Conservation (phyloP, 179 eudicot genomes). For the Beta corolliflora region DNA sequence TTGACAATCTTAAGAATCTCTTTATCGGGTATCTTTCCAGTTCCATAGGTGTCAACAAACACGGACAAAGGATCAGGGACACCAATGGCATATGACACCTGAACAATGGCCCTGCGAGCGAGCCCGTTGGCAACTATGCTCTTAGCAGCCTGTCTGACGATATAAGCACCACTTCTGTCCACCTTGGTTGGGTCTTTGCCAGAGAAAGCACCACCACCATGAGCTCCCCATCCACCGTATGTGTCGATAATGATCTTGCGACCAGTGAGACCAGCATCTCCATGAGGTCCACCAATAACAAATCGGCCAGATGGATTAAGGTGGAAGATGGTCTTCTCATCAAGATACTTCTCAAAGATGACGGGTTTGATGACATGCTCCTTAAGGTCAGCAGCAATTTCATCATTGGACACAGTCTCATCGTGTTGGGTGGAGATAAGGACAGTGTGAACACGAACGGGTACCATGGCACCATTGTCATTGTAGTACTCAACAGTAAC, state of each 20-base stretch:
- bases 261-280: slow-evolving; percentile 47
- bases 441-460: slow-evolving; percentile 42
- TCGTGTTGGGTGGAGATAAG: slow-evolving; percentile 47
- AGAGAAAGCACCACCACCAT: slow-evolving; percentile 48
- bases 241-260: slow-evolving; percentile 47
- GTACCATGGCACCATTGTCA: slow-evolving; percentile 46
- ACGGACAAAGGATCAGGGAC: slow-evolving; percentile 35
- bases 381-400: slow-evolving; percentile 44
- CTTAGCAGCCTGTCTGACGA: slow-evolving; percentile 37
- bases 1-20: slow-evolving; percentile 33
- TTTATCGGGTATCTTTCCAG: slow-evolving; percentile 32
- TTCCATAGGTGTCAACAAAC: slow-evolving; percentile 33
- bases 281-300: slow-evolving; percentile 46
- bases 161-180: slow-evolving; percentile 44
- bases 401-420: slow-evolving; percentile 44
- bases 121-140: slow-evolving; percentile 34
- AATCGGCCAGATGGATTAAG: slow-evolving; percentile 45
- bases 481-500: slow-evolving; percentile 44
- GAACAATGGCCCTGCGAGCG: slow-evolving; percentile 33
- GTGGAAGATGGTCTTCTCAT: slow-evolving; percentile 47
- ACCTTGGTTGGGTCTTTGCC: slow-evolving; percentile 45
- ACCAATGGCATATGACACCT: slow-evolving; percentile 36
- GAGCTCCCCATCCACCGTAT: slow-evolving; percentile 48
- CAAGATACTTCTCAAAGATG: slow-evolving; percentile 42
- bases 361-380: slow-evolving; percentile 45